phyloP scores from a whole-genome alignment of 2,329 filamentous ascomycete species.

The Pseudocercospora fuligena region DNA sequence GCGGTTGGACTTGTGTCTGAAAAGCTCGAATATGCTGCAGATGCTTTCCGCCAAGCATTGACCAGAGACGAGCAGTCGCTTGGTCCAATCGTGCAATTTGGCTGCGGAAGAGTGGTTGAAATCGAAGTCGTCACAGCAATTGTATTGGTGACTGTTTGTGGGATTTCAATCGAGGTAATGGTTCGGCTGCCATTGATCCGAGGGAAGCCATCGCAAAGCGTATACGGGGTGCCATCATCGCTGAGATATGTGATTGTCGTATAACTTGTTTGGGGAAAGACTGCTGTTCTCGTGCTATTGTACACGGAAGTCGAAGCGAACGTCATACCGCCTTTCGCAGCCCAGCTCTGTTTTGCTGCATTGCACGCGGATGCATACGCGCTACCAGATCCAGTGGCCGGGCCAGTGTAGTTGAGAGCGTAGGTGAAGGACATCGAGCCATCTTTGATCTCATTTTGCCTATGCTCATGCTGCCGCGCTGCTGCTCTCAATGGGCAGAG shows the following conservation, averaged over 20 bases:
- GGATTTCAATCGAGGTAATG: neutral
- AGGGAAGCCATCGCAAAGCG: constrained; percentile 33
- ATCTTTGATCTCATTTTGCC: neutral
- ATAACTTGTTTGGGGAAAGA: neutral
- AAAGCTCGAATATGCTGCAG: neutral
- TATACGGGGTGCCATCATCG: constrained; percentile 18
- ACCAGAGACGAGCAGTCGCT: constrained; percentile 23
- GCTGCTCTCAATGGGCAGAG: neutral
- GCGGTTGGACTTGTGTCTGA: neutral
- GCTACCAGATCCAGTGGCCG: constrained; percentile 10
- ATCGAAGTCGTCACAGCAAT: constrained; percentile 12
- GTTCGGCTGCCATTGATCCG: constrained; percentile 28
- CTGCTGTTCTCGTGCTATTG: constrained; percentile 6
- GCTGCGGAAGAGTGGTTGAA: constrained; percentile 11
- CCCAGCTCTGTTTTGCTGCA: constrained; percentile 19
- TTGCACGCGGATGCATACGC: constrained; percentile 19
- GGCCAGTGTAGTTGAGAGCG: neutral
- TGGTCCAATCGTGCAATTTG: constrained; percentile 28
- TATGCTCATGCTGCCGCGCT: neutral
- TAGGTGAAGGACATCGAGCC: neutral
- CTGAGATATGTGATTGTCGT: constrained; percentile 18
- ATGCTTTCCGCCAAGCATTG: constrained; percentile 1
- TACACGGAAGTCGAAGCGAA: constrained; percentile 12
- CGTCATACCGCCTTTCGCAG: constrained; percentile 2
- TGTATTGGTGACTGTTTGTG: neutral